Percentiles rank a stretch among this genome's conserved stretches.
These are phyloP conservation scores for Apiosordaria backusii DNA, from an alignment of 495 filamentous ascomycete species.

Conservation along the genomic window DNA sequence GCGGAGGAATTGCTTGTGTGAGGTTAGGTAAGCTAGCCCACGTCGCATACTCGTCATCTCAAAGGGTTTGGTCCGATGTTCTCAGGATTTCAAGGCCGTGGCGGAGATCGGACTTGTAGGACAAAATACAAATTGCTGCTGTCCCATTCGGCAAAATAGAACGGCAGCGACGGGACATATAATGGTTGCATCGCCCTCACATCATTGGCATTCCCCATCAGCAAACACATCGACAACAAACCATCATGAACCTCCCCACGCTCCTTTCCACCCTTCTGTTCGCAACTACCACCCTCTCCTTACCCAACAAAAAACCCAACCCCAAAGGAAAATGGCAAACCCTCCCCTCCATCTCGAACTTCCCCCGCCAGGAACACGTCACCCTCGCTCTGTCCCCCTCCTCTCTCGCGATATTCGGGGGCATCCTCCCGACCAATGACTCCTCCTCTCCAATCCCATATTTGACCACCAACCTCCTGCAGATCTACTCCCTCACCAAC, in stretches of 20 bases:
- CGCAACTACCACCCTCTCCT: not conserved
- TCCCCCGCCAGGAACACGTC: constrained; percentile 61
- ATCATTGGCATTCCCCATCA: not conserved
- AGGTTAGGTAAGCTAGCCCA: not conserved
- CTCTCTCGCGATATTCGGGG: constrained; percentile 33
- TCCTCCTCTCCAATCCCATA: constrained; percentile 9
- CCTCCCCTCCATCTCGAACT: constrained; percentile 71
- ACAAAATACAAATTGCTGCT: not conserved
- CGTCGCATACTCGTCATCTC: not conserved
- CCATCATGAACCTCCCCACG: not conserved
- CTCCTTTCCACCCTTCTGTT: not conserved
- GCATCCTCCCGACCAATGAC: constrained; percentile 15
- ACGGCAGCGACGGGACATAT: not conserved
- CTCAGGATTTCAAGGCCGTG: not conserved
- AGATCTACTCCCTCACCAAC: constrained; percentile 64
- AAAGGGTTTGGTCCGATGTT: not conserved
- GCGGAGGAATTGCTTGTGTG: not conserved
- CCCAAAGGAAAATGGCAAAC: constrained; percentile 44
- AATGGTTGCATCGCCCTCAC: constrained; percentile 22
- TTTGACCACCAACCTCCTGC: constrained; percentile 68
- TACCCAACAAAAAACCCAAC: not conserved
- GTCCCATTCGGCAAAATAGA: not conserved
- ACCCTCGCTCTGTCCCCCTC: constrained; percentile 69
- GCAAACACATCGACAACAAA: not conserved
- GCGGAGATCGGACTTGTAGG: not conserved